Evolutionary conservation across 352 stramenopile species (phyloP).

Genomic region (Phytopythium vexans): DNA sequence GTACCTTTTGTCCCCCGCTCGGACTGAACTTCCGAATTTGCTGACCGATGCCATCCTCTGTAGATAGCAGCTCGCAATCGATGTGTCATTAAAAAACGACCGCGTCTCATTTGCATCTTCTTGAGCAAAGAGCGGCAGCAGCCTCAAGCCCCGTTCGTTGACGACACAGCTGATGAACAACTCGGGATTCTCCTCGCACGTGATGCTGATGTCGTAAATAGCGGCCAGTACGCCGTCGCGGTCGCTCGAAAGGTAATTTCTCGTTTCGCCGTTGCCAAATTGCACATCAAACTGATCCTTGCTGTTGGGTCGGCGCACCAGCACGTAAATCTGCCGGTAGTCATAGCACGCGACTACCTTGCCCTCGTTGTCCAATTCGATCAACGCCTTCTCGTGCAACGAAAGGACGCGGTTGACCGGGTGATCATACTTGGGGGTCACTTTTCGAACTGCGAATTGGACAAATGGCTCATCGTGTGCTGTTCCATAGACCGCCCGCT

Average conservation of each 20-base stretch:
- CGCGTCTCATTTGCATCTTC: slow-evolving; percentile 66
- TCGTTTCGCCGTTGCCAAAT: slow-evolving; percentile 55
- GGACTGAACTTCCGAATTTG: slow-evolving; percentile 51
- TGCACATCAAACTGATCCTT: slow-evolving; percentile 71
- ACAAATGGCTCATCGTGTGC: slow-evolving; percentile 58
- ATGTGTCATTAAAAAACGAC: slow-evolving; percentile 79
- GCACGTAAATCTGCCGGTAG: slow-evolving; percentile 67
- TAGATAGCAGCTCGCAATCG: slow-evolving; percentile 77
- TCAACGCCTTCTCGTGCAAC: slow-evolving; percentile 62
- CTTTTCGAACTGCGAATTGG: slow-evolving; percentile 66
- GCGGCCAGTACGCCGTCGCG: slow-evolving; percentile 73
- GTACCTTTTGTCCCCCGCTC: slow-evolving; percentile 64
- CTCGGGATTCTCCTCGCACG: slow-evolving; percentile 69
- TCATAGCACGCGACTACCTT: slow-evolving; percentile 56
- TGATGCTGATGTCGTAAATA: slow-evolving; percentile 76
- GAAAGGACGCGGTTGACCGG: slow-evolving; percentile 53
- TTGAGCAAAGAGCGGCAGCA: slow-evolving; percentile 68
- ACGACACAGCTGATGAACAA: slow-evolving; percentile 65
- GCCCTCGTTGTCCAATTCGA: slow-evolving; percentile 56
- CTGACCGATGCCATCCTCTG: slow-evolving; percentile 70
- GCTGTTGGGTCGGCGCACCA: slow-evolving; percentile 47
- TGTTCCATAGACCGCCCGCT: slow-evolving; percentile 40
- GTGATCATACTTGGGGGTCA: slow-evolving; percentile 57
- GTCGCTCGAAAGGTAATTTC: slow-evolving; percentile 59
- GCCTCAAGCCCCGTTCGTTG: slow-evolving; percentile 65